Percentiles rank a stretch among this genome's conserved stretches.
These are phyloP conservation scores for Ustilago lituana DNA, from an alignment of 1,284 basidiomycete genomes.

Conservation along the genomic window DNA sequence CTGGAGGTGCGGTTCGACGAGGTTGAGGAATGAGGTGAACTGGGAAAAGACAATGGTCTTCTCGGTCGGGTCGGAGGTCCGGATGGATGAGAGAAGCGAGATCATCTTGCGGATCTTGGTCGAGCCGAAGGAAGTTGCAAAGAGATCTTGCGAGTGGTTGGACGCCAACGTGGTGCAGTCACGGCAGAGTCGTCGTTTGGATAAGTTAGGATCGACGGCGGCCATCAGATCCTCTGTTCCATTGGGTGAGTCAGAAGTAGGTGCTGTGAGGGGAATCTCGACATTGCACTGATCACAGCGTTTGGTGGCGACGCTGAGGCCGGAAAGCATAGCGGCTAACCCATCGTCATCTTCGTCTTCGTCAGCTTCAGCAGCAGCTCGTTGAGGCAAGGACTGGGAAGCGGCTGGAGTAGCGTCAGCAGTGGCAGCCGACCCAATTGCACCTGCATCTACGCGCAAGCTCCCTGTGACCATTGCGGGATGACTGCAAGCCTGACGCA, in stretches of 20 bases:
- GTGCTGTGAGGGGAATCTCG: slow-evolving; percentile 9
- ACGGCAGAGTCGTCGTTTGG: slow-evolving; percentile 41
- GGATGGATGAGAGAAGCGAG: slow-evolving; percentile 77
- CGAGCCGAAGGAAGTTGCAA: slow-evolving; percentile 70
- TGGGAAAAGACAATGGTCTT: slow-evolving; percentile 86
- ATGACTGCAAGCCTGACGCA: slow-evolving; percentile 76
- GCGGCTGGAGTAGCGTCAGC: not conserved
- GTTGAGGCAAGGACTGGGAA: not conserved
- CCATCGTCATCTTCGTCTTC: slow-evolving; percentile 71
- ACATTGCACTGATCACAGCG: slow-evolving; percentile 56
- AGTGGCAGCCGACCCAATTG: slow-evolving; percentile 26
- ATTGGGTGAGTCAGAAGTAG: not conserved
- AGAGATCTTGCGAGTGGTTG: slow-evolving; percentile 25
- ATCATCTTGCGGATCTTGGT: slow-evolving; percentile 88
- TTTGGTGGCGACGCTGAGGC: slow-evolving; percentile 71
- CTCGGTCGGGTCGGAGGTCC: slow-evolving; percentile 73
- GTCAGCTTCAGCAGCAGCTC: not conserved
- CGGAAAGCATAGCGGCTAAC: slow-evolving; percentile 79
- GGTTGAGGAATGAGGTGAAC: slow-evolving; percentile 88
- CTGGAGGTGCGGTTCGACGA: slow-evolving; percentile 83
- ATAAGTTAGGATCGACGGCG: slow-evolving; percentile 16
- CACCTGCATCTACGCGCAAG: slow-evolving; percentile 29
- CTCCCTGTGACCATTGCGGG: slow-evolving; percentile 51
- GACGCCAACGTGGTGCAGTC: slow-evolving; percentile 44
- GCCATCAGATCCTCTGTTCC: slow-evolving; percentile 27